A percentile compares a stretch with the other conserved stretches of the same genome.
phyloP scores from a whole-genome alignment of 495 filamentous ascomycete species.

The Neurospora pannonica region DNA sequence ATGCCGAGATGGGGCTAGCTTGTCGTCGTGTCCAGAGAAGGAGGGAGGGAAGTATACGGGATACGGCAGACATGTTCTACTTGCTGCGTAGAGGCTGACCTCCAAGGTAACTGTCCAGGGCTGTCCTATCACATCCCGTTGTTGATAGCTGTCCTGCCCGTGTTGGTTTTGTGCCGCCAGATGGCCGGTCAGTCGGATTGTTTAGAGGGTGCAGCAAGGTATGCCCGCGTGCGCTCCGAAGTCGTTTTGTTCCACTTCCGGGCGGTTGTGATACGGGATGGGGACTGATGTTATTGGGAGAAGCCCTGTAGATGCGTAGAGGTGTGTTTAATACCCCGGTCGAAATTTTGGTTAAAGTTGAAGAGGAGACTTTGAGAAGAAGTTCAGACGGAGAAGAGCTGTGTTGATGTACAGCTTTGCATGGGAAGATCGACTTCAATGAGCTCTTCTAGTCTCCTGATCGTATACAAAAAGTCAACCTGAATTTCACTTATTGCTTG shows the following conservation, averaged over 20 bases:
- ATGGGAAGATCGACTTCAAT: neutral
- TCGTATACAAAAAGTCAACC: neutral
- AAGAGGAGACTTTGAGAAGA: neutral
- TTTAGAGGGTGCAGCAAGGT: neutral
- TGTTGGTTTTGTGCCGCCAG: neutral
- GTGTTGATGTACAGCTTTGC: neutral
- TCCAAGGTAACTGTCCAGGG: neutral
- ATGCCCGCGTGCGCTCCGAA: neutral
- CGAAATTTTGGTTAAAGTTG: neutral
- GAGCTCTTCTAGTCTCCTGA: neutral
- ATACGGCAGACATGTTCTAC: neutral
- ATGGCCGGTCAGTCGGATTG: neutral
- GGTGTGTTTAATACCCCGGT: neutral
- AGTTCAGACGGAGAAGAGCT: neutral
- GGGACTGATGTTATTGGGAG: slow-evolving; percentile 21
- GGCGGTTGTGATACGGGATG: slow-evolving; percentile 11
- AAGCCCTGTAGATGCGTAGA: neutral
- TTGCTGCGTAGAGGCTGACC: neutral
- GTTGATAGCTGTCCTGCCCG: neutral
- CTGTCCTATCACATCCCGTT: neutral
- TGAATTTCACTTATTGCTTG: neutral
- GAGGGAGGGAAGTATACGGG: neutral
- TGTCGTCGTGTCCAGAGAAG: neutral
- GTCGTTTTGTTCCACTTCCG: neutral
- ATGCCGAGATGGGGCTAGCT: neutral